Evolutionary conservation across 768 basidiomycete genomes (phyloP).

Genomic region (Strobilomyces confusus): DNA sequence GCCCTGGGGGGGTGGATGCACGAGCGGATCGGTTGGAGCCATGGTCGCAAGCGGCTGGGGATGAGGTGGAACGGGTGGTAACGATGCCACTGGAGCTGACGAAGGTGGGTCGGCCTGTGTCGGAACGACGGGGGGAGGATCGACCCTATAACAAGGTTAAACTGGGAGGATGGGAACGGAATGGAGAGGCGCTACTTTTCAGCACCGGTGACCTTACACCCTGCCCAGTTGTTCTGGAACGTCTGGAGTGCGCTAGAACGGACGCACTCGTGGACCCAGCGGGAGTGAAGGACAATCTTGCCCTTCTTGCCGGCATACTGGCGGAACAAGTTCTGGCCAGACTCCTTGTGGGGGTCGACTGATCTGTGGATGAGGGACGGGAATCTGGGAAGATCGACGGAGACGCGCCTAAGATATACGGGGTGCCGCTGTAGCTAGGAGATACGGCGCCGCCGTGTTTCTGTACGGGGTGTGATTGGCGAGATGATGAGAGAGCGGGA

Average conservation of each 20-base stretch:
- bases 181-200: constrained; percentile 49
- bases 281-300: constrained; percentile 68
- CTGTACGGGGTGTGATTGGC: constrained; percentile 35
- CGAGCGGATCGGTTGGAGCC: constrained; percentile 26
- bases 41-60: constrained; percentile 27
- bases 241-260: constrained; percentile 66
- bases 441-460: constrained; percentile 74
- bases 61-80: constrained; percentile 27
- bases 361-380: constrained; percentile 4
- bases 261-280: constrained; percentile 79
- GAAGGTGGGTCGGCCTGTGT: constrained; percentile 23
- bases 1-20: constrained; percentile 27
- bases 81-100: constrained; percentile 23
- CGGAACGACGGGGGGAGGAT: constrained; percentile 16
- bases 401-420: constrained; percentile 72
- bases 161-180: background rate
- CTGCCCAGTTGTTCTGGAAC: constrained; percentile 73
- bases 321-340: constrained; percentile 77
- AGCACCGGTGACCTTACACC: constrained; percentile 72
- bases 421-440: constrained; percentile 72
- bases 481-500: constrained; percentile 1
- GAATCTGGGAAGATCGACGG: constrained; percentile 1
- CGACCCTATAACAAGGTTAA: constrained; percentile 19
- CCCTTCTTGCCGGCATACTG: constrained; percentile 78
- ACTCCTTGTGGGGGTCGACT: constrained; percentile 78